Base-by-base conservation (phyloP, 805 yeast species). In the Helenozyma baotianmanensis region DNA sequence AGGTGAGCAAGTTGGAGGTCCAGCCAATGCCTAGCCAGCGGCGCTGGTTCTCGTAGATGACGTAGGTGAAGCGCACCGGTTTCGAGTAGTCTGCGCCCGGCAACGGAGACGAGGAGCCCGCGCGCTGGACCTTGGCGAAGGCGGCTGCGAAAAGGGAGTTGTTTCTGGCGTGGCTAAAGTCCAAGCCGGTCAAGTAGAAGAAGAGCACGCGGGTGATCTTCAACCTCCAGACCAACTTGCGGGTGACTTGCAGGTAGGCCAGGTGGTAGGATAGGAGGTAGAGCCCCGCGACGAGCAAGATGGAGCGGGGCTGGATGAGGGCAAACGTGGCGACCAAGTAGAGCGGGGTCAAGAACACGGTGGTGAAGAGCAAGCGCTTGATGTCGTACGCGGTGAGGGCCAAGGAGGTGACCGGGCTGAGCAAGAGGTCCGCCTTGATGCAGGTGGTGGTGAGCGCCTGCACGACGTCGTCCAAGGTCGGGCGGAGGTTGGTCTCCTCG, bases 11-110 rank as follows among this genome's bases (percentile, higher is more conserved):
- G 52, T 88, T 88, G 11, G 94, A 70, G 0, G 97, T 90, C 98
- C 98, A 90, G 9, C 98, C 98, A 48, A 90, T 85, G 10, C 97
- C 97, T 24, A 90, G 69, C 98, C 98, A 90, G 50, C 94, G 79
- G 53, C 98, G 78, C 64, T 90, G 97, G 56, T 90, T 90, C 56
- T 90, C 98, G 58, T 80, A 89, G 9, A 92, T 68, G 2, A 87
- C 97, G 58, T 86, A 90, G 4, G 97, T 89, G 58, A 89, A 92
- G 35, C 89, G 63, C 19, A 86, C 88, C 2, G 79, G 76, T 33
- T 65, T 59, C 12, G 39, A 25, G 26, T 31, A 21, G 27, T 42
- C 48, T 10, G 35, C 33, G 24, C 38, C 39, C 14, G 35, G 31
- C 14, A 25, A 17, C 10, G 40, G 33, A 10, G 40, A 30, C 6